Percentiles rank a stretch among this genome's conserved stretches.
Conservation (phyloP, 1,284 basidiomycete genomes). For the Ustilago lituana region DNA sequence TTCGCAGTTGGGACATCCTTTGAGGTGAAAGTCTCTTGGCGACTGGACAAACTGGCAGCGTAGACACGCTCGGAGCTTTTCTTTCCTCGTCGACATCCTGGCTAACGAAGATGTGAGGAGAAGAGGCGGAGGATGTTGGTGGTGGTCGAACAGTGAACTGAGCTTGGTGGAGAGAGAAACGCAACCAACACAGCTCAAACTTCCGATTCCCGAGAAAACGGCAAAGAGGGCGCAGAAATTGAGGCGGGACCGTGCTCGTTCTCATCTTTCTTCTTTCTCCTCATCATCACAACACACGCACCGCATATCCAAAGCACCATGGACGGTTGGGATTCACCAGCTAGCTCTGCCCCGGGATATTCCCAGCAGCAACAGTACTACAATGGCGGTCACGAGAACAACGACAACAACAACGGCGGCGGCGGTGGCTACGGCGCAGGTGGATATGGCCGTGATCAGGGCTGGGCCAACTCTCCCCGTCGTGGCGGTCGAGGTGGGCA, state of each 20-base stretch:
- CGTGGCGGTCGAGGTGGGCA: constrained; percentile 32
- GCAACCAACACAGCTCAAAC: constrained; percentile 1
- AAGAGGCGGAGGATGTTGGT: neutral
- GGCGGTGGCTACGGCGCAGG: constrained; percentile 4
- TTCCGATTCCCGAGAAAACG: constrained; percentile 15
- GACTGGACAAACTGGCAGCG: constrained; percentile 90
- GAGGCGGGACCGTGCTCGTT: constrained; percentile 13
- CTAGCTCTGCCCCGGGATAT: constrained; percentile 8
- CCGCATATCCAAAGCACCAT: neutral
- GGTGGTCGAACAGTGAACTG: neutral
- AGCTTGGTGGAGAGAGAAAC: neutral
- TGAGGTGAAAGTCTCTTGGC: constrained; percentile 82
- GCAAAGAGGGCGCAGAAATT: neutral
- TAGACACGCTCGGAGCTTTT: constrained; percentile 84
- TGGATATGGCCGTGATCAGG: constrained; percentile 15
- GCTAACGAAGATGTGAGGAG: neutral
- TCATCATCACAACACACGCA: neutral
- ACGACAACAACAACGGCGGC: neutral
- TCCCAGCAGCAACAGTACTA: constrained; percentile 17
- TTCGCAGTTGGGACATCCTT: constrained; percentile 96
- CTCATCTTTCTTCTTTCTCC: neutral
- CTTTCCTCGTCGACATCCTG: constrained; percentile 49
- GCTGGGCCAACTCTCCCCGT: constrained; percentile 41
- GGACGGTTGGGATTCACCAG: constrained; percentile 32
- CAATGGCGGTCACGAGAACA: constrained; percentile 6